Base-by-base conservation (phyloP, 1,139 yeast species). In the Yarrowia galli region DNA sequence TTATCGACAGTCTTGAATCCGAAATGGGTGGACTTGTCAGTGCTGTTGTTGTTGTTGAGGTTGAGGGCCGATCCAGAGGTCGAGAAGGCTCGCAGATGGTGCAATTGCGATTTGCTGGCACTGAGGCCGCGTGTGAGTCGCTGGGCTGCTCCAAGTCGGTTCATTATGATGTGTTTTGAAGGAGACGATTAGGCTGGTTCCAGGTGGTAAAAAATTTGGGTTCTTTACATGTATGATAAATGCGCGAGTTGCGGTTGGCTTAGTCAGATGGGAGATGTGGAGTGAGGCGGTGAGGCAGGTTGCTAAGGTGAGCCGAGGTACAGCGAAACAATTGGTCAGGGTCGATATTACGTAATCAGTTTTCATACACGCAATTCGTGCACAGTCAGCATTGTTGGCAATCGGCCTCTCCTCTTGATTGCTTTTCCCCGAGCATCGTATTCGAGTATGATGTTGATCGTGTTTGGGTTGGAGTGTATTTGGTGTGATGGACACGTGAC, bases 1-100 rank as follows among this genome's bases (percentile, higher is more conserved):
- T 85, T 87, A 45, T 90, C 87, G 35, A 95, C 97, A 4, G 96
- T 90, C 74, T 87, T 87, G 79, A 88, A 93, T 5, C 99, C 99
- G 76, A 95, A 95, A 80, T 96, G 98, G 28, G 99, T 93, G 25
- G 51, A 43, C 42, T 58, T 43, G 63, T 43, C 42, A 2, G 32
- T 3, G 32, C 8, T 28, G 32, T 28, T 28, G 28, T 25, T 25
- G 32, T 28, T 28, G 32, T 28, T 28, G 32, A 28, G 32, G 46
- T 54, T 56, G 38, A 40, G 36, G 5, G 13, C 10, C 25, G 63
- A 56, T 25, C 18, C 49, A 15, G 61, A 40, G 38, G 40, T 25
- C 23, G 63, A 56, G 18, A 56, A 56, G 8, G 63, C 63, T 23
- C 63, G 63, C 32, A 53, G 35, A 9, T 4, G 12, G 12, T 36